phyloP scores from a whole-genome alignment of 1,284 basidiomycete genomes.

The Peniophora sp. region DNA sequence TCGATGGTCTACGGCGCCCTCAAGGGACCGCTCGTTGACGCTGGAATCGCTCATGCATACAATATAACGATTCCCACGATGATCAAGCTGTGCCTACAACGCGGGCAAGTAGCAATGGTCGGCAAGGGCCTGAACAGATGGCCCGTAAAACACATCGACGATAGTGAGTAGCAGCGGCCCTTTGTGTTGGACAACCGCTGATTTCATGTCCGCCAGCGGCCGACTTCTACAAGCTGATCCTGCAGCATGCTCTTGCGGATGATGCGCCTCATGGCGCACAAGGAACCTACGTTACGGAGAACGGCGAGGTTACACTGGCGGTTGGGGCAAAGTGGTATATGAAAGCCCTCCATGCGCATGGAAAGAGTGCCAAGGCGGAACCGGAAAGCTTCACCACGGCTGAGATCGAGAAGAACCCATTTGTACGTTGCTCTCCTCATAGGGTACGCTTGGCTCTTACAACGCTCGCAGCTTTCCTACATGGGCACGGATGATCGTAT shows the following conservation, averaged over 20 bases:
- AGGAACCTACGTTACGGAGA: slow-evolving; percentile 16
- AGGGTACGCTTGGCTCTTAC: not conserved
- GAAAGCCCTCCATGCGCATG: slow-evolving; percentile 37
- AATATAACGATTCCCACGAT: slow-evolving; percentile 37
- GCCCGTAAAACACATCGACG: slow-evolving; percentile 36
- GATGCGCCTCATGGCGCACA: slow-evolving; percentile 13
- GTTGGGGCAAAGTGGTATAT: slow-evolving; percentile 29
- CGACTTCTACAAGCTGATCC: slow-evolving; percentile 10
- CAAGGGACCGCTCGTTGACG: slow-evolving; percentile 34
- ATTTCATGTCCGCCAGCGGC: slow-evolving; percentile 1
- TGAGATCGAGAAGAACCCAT: slow-evolving; percentile 10
- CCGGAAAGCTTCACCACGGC: slow-evolving; percentile 10
- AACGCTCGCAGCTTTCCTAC: not conserved
- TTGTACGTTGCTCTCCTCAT: not conserved
- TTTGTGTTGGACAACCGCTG: not conserved
- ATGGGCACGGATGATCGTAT: slow-evolving; percentile 46
- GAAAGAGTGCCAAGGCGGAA: slow-evolving; percentile 9
- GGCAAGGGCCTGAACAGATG: slow-evolving; percentile 32
- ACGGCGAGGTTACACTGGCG: slow-evolving; percentile 23
- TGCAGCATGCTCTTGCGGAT: slow-evolving; percentile 10
- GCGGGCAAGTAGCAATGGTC: slow-evolving; percentile 18
- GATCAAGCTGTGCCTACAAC: slow-evolving; percentile 24
- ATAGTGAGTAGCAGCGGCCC: slow-evolving; percentile 21
- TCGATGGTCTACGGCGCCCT: slow-evolving; percentile 41
- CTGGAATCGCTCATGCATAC: slow-evolving; percentile 33